Percentiles rank a stretch among this genome's conserved stretches.
These are phyloP conservation scores for Sordariomycetes sp. DNA, from an alignment of 2,329 filamentous ascomycete species.

Conservation along the genomic window DNA sequence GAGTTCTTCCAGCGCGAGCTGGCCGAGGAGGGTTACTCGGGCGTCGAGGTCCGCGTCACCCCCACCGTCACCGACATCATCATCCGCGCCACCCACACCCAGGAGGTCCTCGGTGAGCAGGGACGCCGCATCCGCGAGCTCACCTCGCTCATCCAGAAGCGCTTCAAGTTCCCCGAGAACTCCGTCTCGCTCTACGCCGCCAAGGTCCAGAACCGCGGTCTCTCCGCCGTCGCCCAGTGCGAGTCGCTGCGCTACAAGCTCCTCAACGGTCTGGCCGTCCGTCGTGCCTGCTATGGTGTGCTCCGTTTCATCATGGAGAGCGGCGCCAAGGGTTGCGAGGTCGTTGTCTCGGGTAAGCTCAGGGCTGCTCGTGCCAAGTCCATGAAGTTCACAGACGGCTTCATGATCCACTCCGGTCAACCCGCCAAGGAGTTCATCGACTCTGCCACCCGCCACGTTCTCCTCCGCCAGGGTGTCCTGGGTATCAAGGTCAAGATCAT, in stretches of 20 bases:
- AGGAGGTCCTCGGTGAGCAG: slow-evolving; percentile 99
- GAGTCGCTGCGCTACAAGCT: slow-evolving; percentile 99
- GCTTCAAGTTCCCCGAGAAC: slow-evolving; percentile 99
- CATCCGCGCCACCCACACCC: slow-evolving; percentile 99
- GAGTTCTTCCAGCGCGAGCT: slow-evolving; percentile 99
- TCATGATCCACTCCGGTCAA: slow-evolving; percentile 99
- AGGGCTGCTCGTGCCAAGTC: slow-evolving; percentile 98
- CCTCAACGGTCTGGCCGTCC: slow-evolving; percentile 97
- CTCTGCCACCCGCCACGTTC: slow-evolving; percentile 95
- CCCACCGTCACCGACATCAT: slow-evolving; percentile 99
- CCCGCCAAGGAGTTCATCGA: slow-evolving; percentile 99
- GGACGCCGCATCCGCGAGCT: slow-evolving; percentile 99
- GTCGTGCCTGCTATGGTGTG: slow-evolving; percentile 99
- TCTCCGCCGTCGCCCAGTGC: slow-evolving; percentile 99
- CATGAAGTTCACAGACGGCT: slow-evolving; percentile 99
- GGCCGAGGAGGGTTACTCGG: slow-evolving; percentile 99
- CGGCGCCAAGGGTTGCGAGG: slow-evolving; percentile 99
- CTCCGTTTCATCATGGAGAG: slow-evolving; percentile 99
- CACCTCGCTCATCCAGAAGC: slow-evolving; percentile 99
- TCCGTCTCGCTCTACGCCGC: slow-evolving; percentile 98
- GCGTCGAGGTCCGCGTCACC: slow-evolving; percentile 99
- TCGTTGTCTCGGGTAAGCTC: slow-evolving; percentile 98
- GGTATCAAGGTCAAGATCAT: slow-evolving; percentile 99
- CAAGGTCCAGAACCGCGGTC: slow-evolving; percentile 99
- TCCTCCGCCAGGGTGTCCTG: slow-evolving; percentile 98